These are phyloP conservation scores for Posidonia australis DNA, from an alignment of 106 monocot genomes.

Conservation along the genomic window DNA sequence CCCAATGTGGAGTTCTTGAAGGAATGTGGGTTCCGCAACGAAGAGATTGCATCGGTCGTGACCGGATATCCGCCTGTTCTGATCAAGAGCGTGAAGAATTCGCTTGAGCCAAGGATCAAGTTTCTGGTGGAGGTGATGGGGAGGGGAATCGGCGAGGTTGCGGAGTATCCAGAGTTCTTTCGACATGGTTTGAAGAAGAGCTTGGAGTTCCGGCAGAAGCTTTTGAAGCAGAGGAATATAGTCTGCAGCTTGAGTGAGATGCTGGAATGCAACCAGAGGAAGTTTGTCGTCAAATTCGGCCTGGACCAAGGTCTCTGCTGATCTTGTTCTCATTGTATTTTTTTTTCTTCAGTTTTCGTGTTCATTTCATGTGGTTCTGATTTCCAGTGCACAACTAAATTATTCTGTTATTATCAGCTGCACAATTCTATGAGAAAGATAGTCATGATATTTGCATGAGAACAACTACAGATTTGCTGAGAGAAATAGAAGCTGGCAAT, in stretches of 20 bases:
- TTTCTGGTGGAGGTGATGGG: slow-evolving; percentile 78
- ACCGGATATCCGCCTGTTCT: slow-evolving; percentile 73
- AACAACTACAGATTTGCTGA: too few relatives aligned
- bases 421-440: too few relatives aligned
- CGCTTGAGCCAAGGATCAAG: slow-evolving; percentile 60
- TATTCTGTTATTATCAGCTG: too few relatives aligned
- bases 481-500: too few relatives aligned
- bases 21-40: slow-evolving; percentile 38
- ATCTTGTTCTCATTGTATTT: background rate
- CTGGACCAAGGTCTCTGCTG: background rate
- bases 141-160: slow-evolving; percentile 51
- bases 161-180: slow-evolving; percentile 69
- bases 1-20: slow-evolving; percentile 59
- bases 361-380: background rate
- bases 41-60: slow-evolving; percentile 43
- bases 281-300: slow-evolving; percentile 55
- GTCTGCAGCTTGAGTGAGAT: slow-evolving; percentile 73
- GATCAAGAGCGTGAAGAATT: slow-evolving; percentile 80
- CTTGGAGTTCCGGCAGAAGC: slow-evolving; percentile 55
- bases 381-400: too few relatives aligned
- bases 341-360: background rate
- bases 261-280: slow-evolving; percentile 57
- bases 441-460: too few relatives aligned
- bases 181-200: slow-evolving; percentile 81
- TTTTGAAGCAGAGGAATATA: slow-evolving; percentile 36